phyloP scores from a whole-genome alignment of 805 yeast species.

The Candida koratica region DNA sequence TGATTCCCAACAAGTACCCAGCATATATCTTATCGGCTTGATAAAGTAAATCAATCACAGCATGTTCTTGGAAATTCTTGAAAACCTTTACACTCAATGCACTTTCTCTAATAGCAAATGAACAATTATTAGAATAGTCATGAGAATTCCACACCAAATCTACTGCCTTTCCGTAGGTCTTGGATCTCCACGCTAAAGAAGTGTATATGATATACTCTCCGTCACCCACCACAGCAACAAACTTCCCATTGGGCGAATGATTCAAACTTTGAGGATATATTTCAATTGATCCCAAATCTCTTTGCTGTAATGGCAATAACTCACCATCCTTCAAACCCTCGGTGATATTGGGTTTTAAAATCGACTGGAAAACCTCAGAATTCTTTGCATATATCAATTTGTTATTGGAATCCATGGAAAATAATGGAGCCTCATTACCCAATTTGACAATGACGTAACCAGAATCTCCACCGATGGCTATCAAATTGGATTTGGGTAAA shows the following conservation, averaged over 20 bases:
- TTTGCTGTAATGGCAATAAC: conserved; percentile 66
- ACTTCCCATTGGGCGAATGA: conserved; percentile 97
- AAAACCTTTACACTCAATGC: conserved; percentile 61
- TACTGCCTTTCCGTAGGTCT: conserved; percentile 81
- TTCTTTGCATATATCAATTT: conserved; percentile 89
- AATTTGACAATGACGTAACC: conserved; percentile 85
- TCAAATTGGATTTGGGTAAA: conserved; percentile 64
- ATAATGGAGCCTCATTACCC: conserved; percentile 91
- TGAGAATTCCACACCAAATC: conserved; percentile 96
- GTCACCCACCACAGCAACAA: conserved; percentile 95
- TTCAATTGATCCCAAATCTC: conserved; percentile 93
- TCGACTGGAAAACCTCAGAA: conserved; percentile 81
- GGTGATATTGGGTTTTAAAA: conserved; percentile 61
- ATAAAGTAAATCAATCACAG: conserved; percentile 61
- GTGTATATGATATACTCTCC: conserved; percentile 96
- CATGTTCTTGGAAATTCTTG: conserved; percentile 80
- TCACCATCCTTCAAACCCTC: conserved; percentile 79
- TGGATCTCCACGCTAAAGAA: conserved; percentile 97
- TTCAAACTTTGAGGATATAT: conserved; percentile 80
- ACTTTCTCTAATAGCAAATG: conserved; percentile 78
- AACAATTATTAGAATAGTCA: conserved; percentile 53
- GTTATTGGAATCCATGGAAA: conserved; percentile 91
- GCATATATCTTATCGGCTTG: conserved; percentile 79
- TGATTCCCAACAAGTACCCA: conserved; percentile 84
- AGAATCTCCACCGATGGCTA: conserved; percentile 92